Evolutionary conservation across 2,329 filamentous ascomycete species (phyloP).

Genomic region (Fusarium sp.): DNA sequence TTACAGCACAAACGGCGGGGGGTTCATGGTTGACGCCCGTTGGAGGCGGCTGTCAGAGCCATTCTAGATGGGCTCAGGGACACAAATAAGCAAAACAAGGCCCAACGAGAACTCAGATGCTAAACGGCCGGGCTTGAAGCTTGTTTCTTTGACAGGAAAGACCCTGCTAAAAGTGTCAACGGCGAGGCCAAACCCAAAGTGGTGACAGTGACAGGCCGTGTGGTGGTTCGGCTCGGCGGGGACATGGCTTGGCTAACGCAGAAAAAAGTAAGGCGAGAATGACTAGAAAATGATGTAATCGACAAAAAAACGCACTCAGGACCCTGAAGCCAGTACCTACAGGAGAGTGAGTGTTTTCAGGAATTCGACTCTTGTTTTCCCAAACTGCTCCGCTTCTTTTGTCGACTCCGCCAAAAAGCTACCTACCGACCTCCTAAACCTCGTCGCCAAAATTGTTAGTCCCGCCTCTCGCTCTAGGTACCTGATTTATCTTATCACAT

Average conservation of each 20-base stretch:
- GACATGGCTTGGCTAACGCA: background rate
- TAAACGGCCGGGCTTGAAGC: constrained; percentile 14
- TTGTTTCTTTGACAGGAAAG: constrained; percentile 18
- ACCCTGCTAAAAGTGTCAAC: constrained; percentile 23
- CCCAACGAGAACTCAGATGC: too few relatives aligned
- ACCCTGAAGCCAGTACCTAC: constrained; percentile 14
- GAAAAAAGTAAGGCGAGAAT: constrained; percentile 22
- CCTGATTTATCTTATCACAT: constrained; percentile 15
- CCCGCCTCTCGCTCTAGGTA: too few relatives aligned
- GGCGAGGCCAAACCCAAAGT: constrained; percentile 24
- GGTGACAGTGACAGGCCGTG: too few relatives aligned
- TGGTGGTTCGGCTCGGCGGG: too few relatives aligned
- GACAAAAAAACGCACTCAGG: constrained; percentile 31
- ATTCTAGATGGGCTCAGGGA: too few relatives aligned
- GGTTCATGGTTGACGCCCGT: background rate
- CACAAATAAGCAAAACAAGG: too few relatives aligned
- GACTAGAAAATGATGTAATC: constrained; percentile 33
- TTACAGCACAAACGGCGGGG: background rate
- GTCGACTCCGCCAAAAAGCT: constrained; percentile 38
- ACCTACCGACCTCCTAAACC: constrained; percentile 23
- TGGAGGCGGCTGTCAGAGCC: too few relatives aligned
- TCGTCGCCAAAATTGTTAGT: constrained; percentile 29
- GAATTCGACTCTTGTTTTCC: constrained; percentile 17
- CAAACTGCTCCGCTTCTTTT: constrained; percentile 34
- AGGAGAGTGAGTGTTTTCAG: background rate